phyloP scores from a whole-genome alignment of 495 filamentous ascomycete genomes.

The Hyaloscypha hepaticicola region DNA sequence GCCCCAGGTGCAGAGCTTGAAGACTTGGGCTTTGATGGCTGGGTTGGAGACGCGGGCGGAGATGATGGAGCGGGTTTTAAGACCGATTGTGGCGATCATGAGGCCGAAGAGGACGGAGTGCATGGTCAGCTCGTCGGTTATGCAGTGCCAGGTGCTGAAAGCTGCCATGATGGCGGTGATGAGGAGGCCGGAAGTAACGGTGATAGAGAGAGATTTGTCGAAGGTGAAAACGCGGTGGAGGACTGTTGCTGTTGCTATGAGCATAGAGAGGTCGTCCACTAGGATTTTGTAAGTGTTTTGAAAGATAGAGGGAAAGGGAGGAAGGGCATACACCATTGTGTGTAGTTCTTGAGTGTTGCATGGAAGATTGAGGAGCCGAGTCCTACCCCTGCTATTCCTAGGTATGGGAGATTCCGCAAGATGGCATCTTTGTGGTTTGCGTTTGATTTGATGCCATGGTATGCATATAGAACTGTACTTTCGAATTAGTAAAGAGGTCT shows the following conservation, averaged over 20 bases:
- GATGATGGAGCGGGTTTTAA: conserved; percentile 36
- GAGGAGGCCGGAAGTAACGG: conserved; percentile 33
- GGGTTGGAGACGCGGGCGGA: conserved; percentile 20
- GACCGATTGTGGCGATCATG: conserved; percentile 35
- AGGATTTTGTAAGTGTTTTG: conserved; percentile 24
- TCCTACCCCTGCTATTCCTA: conserved; percentile 55
- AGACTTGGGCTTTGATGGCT: conserved; percentile 17
- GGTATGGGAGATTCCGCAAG: conserved; percentile 43
- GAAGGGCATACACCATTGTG: conserved; percentile 49
- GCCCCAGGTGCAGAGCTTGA: conserved; percentile 28
- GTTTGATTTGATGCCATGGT: conserved; percentile 38
- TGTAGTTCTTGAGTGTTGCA: conserved; percentile 50
- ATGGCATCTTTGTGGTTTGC: conserved; percentile 31
- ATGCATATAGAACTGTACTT: conserved; percentile 38
- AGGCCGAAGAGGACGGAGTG: conserved; percentile 39
- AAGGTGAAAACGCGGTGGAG: conserved; percentile 52
- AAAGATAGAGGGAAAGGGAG: background rate
- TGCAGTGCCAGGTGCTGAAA: conserved; percentile 46
- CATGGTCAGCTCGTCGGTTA: conserved; percentile 43
- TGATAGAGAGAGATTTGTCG: conserved; percentile 33
- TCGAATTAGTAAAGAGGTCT: background rate
- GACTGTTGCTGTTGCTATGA: conserved; percentile 49
- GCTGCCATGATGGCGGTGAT: conserved; percentile 34
- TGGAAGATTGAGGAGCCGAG: conserved; percentile 54
- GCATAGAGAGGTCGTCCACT: conserved; percentile 57